Conservation (phyloP, 208 protist species). For the Crithidia brevicula region DNA sequence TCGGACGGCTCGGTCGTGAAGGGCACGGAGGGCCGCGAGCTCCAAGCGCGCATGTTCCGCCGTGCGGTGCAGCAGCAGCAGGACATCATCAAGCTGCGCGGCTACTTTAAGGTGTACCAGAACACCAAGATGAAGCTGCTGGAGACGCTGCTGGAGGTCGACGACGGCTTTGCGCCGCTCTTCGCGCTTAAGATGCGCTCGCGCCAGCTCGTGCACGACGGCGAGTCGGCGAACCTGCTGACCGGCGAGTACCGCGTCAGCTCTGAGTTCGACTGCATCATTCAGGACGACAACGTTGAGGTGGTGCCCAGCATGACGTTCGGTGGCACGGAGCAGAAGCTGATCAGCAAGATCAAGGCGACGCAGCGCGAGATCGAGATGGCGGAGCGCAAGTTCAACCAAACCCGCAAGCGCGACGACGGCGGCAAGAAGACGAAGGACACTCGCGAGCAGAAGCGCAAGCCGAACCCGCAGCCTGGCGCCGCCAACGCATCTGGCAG, state of each 20-base stretch:
- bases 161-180: conserved; percentile 79
- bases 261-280: conserved; percentile 83
- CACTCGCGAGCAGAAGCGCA: conserved; percentile 40
- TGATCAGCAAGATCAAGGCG: conserved; percentile 74
- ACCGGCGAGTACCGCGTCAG: conserved; percentile 74
- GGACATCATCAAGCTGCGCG: conserved; percentile 86
- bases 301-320: conserved; percentile 80
- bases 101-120: conserved; percentile 91
- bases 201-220: conserved; percentile 88
- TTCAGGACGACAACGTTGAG: conserved; percentile 83
- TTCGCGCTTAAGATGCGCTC: conserved; percentile 89
- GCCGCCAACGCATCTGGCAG: conserved; percentile 8
- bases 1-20: conserved; percentile 59
- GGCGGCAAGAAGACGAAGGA: conserved; percentile 32
- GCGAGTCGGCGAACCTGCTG: conserved; percentile 72
- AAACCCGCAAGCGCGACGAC: conserved; percentile 38
- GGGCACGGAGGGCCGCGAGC: conserved; percentile 84
- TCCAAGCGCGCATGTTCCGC: conserved; percentile 90
- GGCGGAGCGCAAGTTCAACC: conserved; percentile 49
- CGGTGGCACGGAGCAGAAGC: conserved; percentile 73
- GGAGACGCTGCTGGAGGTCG: conserved; percentile 79
- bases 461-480: conserved; percentile 25
- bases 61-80: conserved; percentile 91
- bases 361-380: conserved; percentile 58
- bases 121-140: conserved; percentile 85